phyloP scores from a whole-genome alignment of 2,329 filamentous ascomycete genomes.

The Lachnellula occidentalis region DNA sequence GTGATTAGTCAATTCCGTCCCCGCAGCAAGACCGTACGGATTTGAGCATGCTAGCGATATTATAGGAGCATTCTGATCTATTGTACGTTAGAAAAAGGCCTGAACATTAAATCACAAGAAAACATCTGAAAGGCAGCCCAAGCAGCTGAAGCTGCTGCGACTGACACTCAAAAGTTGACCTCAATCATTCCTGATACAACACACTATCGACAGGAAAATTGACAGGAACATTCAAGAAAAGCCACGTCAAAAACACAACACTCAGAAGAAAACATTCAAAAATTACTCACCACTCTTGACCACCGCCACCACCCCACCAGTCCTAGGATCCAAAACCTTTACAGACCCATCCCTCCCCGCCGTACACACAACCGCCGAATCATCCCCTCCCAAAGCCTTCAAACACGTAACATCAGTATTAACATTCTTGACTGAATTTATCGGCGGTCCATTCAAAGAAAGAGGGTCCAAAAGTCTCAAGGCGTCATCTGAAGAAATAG shows the following conservation, averaged over 20 bases:
- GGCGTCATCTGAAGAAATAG: constrained; percentile 66
- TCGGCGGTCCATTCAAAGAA: constrained; percentile 46
- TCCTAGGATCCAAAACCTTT: constrained; percentile 55
- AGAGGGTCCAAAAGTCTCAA: constrained; percentile 59
- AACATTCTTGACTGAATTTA: constrained; percentile 43
- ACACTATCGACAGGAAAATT: not conserved
- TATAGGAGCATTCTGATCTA: constrained; percentile 47
- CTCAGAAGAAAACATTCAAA: not conserved
- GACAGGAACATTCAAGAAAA: not conserved
- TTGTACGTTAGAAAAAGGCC: not conserved
- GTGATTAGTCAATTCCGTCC: constrained; percentile 65
- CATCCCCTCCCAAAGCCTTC: constrained; percentile 44
- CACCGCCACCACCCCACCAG: constrained; percentile 40
- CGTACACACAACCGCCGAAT: constrained; percentile 50
- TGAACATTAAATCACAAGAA: not conserved
- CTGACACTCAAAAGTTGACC: not conserved
- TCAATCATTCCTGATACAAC: not conserved
- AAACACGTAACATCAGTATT: constrained; percentile 62
- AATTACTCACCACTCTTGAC: constrained; percentile 31
- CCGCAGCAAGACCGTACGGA: constrained; percentile 60
- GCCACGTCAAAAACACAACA: not conserved
- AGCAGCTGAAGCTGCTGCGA: not conserved
- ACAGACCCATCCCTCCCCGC: constrained; percentile 62
- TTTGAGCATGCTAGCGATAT: constrained; percentile 58
- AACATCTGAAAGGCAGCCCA: not conserved